These are phyloP conservation scores for Nelumbo lutea DNA, from an alignment of 164 flowering plant genomes.

Conservation along the genomic window DNA sequence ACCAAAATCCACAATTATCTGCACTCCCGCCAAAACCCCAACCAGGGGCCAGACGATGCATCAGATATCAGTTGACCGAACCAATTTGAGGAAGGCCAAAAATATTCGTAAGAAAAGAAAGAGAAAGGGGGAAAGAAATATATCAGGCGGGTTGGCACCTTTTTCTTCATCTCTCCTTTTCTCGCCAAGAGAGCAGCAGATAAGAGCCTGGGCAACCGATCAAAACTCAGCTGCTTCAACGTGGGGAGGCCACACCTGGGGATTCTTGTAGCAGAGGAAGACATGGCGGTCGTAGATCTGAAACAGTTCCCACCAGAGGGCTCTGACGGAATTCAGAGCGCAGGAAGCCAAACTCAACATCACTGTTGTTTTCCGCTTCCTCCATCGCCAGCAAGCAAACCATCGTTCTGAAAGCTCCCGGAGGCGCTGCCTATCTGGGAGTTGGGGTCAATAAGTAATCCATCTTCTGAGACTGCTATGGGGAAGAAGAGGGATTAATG, in stretches of 20 bases:
- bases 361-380: slow-evolving; percentile 35
- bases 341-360: slow-evolving; percentile 59
- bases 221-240: slow-evolving; percentile 87
- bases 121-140: too few species aligned
- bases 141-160: slow-evolving; percentile 26
- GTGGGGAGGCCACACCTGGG: slow-evolving; percentile 78
- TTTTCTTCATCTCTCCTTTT: slow-evolving; percentile 59
- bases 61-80: too few species aligned
- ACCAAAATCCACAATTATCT: too few species aligned
- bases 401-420: slow-evolving; percentile 74
- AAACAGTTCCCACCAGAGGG: slow-evolving; percentile 62
- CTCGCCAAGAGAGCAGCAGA: slow-evolving; percentile 69
- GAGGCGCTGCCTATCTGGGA: slow-evolving; percentile 57
- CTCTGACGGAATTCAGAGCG: slow-evolving; percentile 60
- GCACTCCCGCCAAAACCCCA: too few species aligned
- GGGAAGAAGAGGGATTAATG: slow-evolving; percentile 46
- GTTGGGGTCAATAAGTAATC: slow-evolving; percentile 29
- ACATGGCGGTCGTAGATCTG: slow-evolving; percentile 74
- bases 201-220: slow-evolving; percentile 82
- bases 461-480: slow-evolving; percentile 40
- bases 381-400: slow-evolving; percentile 27
- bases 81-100: too few species aligned
- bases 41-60: too few species aligned
- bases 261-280: slow-evolving; percentile 86
- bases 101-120: too few species aligned